Conservation (phyloP, 768 basidiomycete genomes). For the Phanerochaete sordida region DNA sequence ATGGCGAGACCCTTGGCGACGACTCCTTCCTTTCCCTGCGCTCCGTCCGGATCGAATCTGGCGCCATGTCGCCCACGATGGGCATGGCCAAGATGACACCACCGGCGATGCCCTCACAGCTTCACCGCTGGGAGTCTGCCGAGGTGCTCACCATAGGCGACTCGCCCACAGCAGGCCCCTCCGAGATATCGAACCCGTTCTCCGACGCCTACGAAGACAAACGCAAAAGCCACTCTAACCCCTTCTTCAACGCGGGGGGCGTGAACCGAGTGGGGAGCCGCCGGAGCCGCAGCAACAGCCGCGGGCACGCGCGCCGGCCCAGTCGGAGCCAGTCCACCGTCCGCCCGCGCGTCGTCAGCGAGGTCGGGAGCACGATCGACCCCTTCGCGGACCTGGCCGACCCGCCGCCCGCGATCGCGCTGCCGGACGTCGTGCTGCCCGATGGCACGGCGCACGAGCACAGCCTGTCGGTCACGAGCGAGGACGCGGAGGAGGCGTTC, state of each 20-base stretch:
- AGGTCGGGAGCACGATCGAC: constrained; percentile 19
- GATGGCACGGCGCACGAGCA: constrained; percentile 31
- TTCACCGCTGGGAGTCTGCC: constrained; percentile 68
- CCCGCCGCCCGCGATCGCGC: constrained; percentile 7
- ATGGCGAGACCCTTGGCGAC: constrained; percentile 41
- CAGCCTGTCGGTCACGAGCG: constrained; percentile 34
- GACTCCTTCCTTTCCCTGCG: constrained; percentile 48
- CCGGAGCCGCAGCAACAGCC: constrained; percentile 26
- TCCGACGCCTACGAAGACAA: constrained; percentile 26
- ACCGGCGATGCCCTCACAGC: constrained; percentile 42
- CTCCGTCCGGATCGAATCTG: constrained; percentile 36
- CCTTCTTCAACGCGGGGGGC: constrained; percentile 39
- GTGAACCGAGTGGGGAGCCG: constrained; percentile 13
- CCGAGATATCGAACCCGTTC: constrained; percentile 30
- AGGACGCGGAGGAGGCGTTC: constrained; percentile 25
- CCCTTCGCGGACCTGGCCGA: constrained; percentile 39
- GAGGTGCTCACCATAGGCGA: constrained; percentile 51
- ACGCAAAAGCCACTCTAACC: constrained; percentile 41
- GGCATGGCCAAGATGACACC: constrained; percentile 63
- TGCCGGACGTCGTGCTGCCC: constrained; percentile 13
- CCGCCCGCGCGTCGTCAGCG: constrained; percentile 8
- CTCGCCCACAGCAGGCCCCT: constrained; percentile 19
- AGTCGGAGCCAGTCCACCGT: constrained; percentile 14
- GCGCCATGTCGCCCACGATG: constrained; percentile 46
- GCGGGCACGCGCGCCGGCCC: constrained; percentile 11